Base-by-base conservation (phyloP, 768 basidiomycete species). In the Melanogaster broomeanus region DNA sequence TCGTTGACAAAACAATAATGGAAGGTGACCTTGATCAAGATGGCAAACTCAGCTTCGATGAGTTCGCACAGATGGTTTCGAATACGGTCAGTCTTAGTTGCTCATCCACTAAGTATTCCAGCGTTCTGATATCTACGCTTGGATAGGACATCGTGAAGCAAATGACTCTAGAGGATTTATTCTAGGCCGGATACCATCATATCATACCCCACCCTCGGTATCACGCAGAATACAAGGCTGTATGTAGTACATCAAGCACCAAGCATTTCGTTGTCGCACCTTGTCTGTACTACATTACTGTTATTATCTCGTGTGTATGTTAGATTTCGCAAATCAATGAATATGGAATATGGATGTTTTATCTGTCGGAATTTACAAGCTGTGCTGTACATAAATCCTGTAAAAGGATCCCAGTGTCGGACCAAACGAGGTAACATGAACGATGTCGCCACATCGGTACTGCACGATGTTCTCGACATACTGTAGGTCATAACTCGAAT, bases 1-100 rank as follows among this genome's bases (percentile, higher is more conserved):
- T 99, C 53, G 97, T 99, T 16, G 97, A 99, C 72, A 99, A 99
- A 77, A 98, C 97, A 9, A 99, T 99, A 68, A 94, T 99, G 93
- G 97, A 99, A 73, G 97, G 95, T 11, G 97, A 99, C 67, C 89
- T 92, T 68, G 95, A 99, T 65, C 94, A 91, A 2, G 97, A 99
- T 66, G 97, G 97, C 24, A 98, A 95, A 71, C 80, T 99, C 54
- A 92, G 84, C 72, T 99, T 99, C 61, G 94, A 97, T 49, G 97
- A 98, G 72, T 99, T 99, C 70, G 84, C 93, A 2, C 80, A 83
- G 63, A 98, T 98, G 85, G 97, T 99, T 24, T 91, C 94, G 25
- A 96, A 93, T 69, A 98, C 97, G 61, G 93, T 93, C 56, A 56
- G 87, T 18, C 6, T 37, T 25, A 24, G 10, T 35, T 39, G 33